Evolutionary conservation across 768 basidiomycete species (phyloP).

Genomic region (Suillus occidentalis): DNA sequence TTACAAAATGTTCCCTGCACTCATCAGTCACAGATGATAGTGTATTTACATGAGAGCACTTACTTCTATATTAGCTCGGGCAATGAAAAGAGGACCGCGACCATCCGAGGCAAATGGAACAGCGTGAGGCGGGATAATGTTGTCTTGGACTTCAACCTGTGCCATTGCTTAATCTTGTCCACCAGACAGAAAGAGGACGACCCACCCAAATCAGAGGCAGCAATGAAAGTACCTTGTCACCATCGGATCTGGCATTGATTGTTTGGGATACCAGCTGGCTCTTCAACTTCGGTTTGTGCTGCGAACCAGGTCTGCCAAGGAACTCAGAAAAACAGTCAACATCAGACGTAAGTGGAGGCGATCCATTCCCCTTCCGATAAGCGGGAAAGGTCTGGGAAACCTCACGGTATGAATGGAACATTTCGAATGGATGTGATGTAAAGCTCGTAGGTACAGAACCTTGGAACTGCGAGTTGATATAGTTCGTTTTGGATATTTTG

Average conservation of each 20-base stretch:
- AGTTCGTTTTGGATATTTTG: background rate
- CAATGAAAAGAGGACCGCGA: slow-evolving; percentile 29
- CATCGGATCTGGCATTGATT: background rate
- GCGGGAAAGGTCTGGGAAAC: background rate
- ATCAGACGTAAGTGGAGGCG: background rate
- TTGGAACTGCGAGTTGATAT: background rate
- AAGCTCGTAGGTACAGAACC: background rate
- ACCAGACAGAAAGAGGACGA: background rate
- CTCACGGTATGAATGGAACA: background rate
- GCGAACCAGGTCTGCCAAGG: background rate
- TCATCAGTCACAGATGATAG: background rate
- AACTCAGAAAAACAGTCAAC: background rate
- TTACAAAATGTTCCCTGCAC: slow-evolving; percentile 28
- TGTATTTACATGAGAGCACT: background rate
- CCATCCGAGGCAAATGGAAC: slow-evolving; percentile 25
- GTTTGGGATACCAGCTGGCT: background rate
- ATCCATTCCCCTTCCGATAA: background rate
- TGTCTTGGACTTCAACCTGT: slow-evolving; percentile 30
- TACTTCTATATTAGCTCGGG: slow-evolving; percentile 26
- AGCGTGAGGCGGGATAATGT: slow-evolving; percentile 30
- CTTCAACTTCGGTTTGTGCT: background rate
- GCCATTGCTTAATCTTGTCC: background rate
- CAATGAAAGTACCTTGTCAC: slow-evolving; percentile 16
- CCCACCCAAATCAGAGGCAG: slow-evolving; percentile 29
- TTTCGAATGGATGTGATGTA: background rate